Base-by-base conservation (phyloP, 371 early-diverging fungal species). In the Zychaea mexicana region DNA sequence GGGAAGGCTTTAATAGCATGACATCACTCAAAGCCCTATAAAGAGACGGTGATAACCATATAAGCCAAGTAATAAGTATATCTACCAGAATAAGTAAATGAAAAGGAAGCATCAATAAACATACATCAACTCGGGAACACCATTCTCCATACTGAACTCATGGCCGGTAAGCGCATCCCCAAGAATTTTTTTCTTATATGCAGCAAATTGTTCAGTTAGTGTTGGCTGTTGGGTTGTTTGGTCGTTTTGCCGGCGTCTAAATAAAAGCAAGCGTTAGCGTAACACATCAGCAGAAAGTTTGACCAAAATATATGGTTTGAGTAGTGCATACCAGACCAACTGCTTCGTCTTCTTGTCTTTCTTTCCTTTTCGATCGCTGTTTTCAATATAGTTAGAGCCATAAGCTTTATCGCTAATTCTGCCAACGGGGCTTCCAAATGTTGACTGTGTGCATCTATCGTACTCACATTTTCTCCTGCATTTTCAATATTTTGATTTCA, bases 1-100 rank as follows among this genome's bases (percentile, higher is more conserved):
- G 61, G 2, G 57, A 61, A 27, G 66, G 61, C 46, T 54, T 66
- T 17, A 66, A 60, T 24, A 66, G 57, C 61, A 66, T 61, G 27
- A 61, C 42, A 57, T 66, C 60, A 47, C 31, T 39, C 53, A 46
- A 46, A 9, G 46, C 46, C 15, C 46, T 46, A 46, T n/a, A 9
- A 46, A 46, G n/a, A 9, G n/a, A 46, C n/a, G 46, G 19, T 46
- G 21, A 21, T 46, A n/a, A n/a, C 7, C 19, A 46, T 21, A 17
- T 46, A 9, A 46, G 19, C n/a, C n/a, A 46, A 36, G n/a, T n/a
- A n/a, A n/a, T n/a, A n/a, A 36, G 15, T 36, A 10, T 36, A 10
- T 46, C 46, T 9, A 21, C 7, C 46, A 46, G 46, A 9, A 46
- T 46, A 46, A 9, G n/a, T 21, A 7, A 9, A 46, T 46, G 38